Evolutionary conservation across 2,329 filamentous ascomycete genomes (phyloP), one percentile per base, ranked within the genome.

Genomic region (Claviceps capensis): DNA sequence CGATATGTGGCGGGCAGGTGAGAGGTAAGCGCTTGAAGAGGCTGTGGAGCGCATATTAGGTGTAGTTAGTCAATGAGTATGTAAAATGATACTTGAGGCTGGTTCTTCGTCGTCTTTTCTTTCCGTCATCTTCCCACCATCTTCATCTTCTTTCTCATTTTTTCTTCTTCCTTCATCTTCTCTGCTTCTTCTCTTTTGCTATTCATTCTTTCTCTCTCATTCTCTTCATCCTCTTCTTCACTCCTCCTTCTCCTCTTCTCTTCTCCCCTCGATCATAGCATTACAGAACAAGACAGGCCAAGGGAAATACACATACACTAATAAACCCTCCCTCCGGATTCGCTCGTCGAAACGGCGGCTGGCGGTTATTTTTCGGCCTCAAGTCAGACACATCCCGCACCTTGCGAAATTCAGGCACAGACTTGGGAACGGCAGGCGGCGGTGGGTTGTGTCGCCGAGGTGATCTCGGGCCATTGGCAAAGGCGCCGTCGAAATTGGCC

Each of bases 271-370:
- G 9, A 11, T 34, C 30, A 9, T 34, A 34, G 30, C 30, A 37
- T 22, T n/a, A 5, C 40, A 17, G 26, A 36, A 11, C 30, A 47
- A 30, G 14, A 43, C 40, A 30, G n/a, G 14, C 30, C 30, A 34
- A 34, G 17, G 14, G 22, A 7, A 34, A 11, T 34, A 42, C 16
- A 65, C 86, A 71, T 77, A 94, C 88, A 67, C 93, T 97, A 66
- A 98, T 95, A 65, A 98, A 98, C 48, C 93, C 93, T 50, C 93
- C 93, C 65, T 98, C 93, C 2, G 93, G 93, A 61, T 95, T 94
- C 52, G 93, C 93, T 69, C 93, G 82, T 60, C 93, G 81, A 65
- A 95, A 97, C 1, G 88, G 80, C 51, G 93, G 93, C 65, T 98
- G 93, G 19, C 80, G 64, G 67, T 91, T 95, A 65, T 93, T 82